Conservation (phyloP, 2,329 filamentous ascomycete genomes). For the Aquanectria penicillioides region DNA sequence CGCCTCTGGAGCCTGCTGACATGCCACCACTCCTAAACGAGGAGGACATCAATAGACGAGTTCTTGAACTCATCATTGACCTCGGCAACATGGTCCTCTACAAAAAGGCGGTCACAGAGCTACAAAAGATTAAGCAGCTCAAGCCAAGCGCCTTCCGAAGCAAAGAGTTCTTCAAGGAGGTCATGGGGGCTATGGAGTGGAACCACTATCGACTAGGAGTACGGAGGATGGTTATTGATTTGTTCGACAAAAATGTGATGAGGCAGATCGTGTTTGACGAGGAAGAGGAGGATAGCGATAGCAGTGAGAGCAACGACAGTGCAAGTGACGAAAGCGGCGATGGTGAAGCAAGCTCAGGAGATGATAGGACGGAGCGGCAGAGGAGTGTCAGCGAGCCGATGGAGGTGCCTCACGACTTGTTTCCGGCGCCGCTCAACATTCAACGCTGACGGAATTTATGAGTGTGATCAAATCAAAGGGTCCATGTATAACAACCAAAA, state of each 20-base stretch:
- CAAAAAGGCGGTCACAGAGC: slow-evolving; percentile 84
- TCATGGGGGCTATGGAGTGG: slow-evolving; percentile 84
- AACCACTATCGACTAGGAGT: slow-evolving; percentile 91
- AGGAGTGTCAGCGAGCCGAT: slow-evolving; percentile 61
- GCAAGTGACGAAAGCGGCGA: slow-evolving; percentile 57
- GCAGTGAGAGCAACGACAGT: slow-evolving; percentile 60
- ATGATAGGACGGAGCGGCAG: slow-evolving; percentile 67
- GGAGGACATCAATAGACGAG: slow-evolving; percentile 76
- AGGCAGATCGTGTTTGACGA: slow-evolving; percentile 81
- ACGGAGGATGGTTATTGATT: slow-evolving; percentile 88
- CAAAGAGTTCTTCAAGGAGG: slow-evolving; percentile 82
- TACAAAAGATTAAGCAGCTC: slow-evolving; percentile 81
- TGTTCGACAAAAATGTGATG: slow-evolving; percentile 93
- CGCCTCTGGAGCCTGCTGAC: slow-evolving; percentile 55
- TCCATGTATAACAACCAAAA: slow-evolving; percentile 15
- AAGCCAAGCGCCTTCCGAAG: slow-evolving; percentile 80
- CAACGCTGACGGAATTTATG: slow-evolving; percentile 35
- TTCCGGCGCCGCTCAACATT: slow-evolving; percentile 47
- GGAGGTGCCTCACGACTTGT: slow-evolving; percentile 46
- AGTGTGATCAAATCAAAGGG: background rate
- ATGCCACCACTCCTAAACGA: slow-evolving; percentile 62
- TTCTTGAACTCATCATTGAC: slow-evolving; percentile 86
- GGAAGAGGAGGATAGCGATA: slow-evolving; percentile 70
- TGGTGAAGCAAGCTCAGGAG: slow-evolving; percentile 55
- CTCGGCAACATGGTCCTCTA: slow-evolving; percentile 93